These are phyloP conservation scores for Microcos paniculata DNA, from an alignment of 345 rosid species.

Conservation along the genomic window DNA sequence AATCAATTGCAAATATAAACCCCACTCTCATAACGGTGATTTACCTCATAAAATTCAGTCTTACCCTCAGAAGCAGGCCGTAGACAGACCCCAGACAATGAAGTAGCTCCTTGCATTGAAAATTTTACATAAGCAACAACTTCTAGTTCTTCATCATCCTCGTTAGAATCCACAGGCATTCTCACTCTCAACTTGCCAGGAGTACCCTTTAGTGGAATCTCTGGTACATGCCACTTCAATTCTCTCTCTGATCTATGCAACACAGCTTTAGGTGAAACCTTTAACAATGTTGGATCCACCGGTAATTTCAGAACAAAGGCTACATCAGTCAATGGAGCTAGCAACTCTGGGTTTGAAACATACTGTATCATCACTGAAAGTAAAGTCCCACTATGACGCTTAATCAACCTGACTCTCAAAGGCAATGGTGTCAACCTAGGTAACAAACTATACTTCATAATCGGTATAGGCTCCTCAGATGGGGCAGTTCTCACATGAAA, in stretches of 20 bases:
- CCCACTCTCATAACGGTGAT: slow-evolving; percentile 76
- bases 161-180: slow-evolving; percentile 74
- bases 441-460: slow-evolving; percentile 82
- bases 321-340: slow-evolving; percentile 61
- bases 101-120: slow-evolving; percentile 56
- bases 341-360: slow-evolving; percentile 79
- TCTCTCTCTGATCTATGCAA: slow-evolving; percentile 82
- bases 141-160: slow-evolving; percentile 77
- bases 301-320: slow-evolving; percentile 88
- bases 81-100: slow-evolving; percentile 70
- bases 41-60: slow-evolving; percentile 73
- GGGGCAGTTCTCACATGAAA: slow-evolving; percentile 91
- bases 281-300: slow-evolving; percentile 86
- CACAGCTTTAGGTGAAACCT: slow-evolving; percentile 90
- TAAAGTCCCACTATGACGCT: slow-evolving; percentile 83
- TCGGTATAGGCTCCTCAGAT: slow-evolving; percentile 87
- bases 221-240: slow-evolving; percentile 90
- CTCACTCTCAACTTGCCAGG: slow-evolving; percentile 82
- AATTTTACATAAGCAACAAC: slow-evolving; percentile 73
- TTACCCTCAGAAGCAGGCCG: slow-evolving; percentile 78
- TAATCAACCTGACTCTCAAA: slow-evolving; percentile 77
- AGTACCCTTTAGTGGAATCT: slow-evolving; percentile 67
- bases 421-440: slow-evolving; percentile 89
- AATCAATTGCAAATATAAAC: slow-evolving; percentile 74
- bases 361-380: slow-evolving; percentile 98